Percentiles rank a stretch among this genome's conserved stretches.
Evolutionary conservation across 2,329 filamentous ascomycete genomes (phyloP).

Genomic region (Sclerotinia nivalis): DNA sequence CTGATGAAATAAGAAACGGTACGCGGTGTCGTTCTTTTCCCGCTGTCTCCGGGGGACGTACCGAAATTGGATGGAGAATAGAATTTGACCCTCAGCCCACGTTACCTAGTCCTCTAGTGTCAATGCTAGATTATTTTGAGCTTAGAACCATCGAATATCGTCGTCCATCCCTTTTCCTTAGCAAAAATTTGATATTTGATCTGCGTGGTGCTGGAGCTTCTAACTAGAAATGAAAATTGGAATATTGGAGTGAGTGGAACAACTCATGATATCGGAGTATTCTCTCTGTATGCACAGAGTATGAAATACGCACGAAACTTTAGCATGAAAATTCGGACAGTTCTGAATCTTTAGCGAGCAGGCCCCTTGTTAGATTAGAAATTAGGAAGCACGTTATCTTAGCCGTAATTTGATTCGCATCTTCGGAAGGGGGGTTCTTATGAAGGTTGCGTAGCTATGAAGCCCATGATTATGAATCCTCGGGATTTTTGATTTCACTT

Average conservation of each 20-base stretch:
- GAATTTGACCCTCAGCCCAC: slow-evolving; percentile 2
- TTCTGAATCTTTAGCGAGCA: no score
- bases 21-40: slow-evolving; percentile 3
- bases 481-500: not conserved
- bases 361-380: no score
- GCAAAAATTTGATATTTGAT: slow-evolving; percentile 6
- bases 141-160: not conserved
- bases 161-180: slow-evolving; percentile 1
- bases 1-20: not conserved
- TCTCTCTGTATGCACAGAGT: not conserved
- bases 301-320: not conserved
- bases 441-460: not conserved
- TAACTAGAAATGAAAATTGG: not conserved
- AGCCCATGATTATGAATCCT: not conserved
- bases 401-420: not conserved
- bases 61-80: slow-evolving; percentile 18
- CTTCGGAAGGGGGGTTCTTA: not conserved
- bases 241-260: not conserved
- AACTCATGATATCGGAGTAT: not conserved
- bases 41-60: slow-evolving; percentile 1
- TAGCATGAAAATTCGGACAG: not conserved
- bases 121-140: not conserved
- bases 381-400: not conserved
- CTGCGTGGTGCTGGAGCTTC: not conserved
- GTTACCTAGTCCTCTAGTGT: not conserved